phyloP scores from a whole-genome alignment of 1,139 yeast species.

The Candida anutae region DNA sequence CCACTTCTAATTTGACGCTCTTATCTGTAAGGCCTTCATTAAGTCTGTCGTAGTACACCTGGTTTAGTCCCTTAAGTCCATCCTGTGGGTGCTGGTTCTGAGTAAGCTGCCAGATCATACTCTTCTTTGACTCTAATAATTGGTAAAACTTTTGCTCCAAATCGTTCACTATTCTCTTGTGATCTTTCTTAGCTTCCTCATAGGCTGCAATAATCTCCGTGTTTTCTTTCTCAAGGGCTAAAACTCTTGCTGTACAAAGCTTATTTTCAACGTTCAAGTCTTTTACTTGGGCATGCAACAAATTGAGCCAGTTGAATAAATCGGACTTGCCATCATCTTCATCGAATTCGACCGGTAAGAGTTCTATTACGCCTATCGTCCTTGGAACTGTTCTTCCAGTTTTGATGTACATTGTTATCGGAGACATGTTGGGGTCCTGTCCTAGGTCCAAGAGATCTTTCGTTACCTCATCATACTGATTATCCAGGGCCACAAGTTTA shows the following conservation, averaged over 20 bases:
- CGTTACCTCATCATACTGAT: no score
- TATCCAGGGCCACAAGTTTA: no score
- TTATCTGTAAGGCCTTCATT: no score
- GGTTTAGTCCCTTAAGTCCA: conserved; percentile 16
- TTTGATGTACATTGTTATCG: conserved; percentile 14
- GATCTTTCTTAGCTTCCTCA: conserved; percentile 15
- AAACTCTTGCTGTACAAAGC: no score
- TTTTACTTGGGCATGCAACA: not conserved
- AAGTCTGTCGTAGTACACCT: no score
- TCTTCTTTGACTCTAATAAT: conserved; percentile 29
- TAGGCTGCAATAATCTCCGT: conserved; percentile 3
- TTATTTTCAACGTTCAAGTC: no score
- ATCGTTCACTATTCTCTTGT: conserved; percentile 21
- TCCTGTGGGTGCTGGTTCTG: conserved; percentile 5
- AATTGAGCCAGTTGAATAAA: conserved; percentile 19
- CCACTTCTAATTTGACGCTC: no score
- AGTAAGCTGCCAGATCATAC: conserved; percentile 25
- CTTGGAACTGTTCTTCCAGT: conserved; percentile 17
- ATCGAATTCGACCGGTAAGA: conserved; percentile 11
- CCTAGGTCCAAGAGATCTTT: no score
- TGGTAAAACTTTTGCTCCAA: conserved; percentile 30
- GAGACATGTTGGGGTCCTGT: no score
- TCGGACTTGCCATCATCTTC: conserved; percentile 9
- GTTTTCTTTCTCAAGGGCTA: no score
- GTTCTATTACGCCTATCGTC: conserved; percentile 16